Evolutionary conservation across 495 filamentous ascomycete genomes (phyloP).

Genomic region (Aspergillus steynii): DNA sequence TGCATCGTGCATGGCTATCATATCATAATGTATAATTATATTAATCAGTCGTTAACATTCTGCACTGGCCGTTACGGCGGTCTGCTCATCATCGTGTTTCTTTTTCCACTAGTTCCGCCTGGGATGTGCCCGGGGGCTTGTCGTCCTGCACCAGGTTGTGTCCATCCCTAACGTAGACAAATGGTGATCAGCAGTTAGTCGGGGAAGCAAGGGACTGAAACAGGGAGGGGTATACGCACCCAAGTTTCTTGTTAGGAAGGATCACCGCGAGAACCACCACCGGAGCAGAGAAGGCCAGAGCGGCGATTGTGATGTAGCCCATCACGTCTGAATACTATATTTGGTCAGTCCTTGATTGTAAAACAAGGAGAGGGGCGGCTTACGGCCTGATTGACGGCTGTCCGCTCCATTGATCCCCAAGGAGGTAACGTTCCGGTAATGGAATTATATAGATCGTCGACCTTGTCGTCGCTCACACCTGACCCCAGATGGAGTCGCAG

Average conservation of each 20-base stretch:
- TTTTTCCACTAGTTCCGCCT: neutral
- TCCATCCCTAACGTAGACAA: slow-evolving; percentile 18
- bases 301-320: slow-evolving; percentile 46
- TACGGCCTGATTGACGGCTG: slow-evolving; percentile 43
- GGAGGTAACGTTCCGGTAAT: slow-evolving; percentile 40
- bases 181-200: slow-evolving; percentile 13
- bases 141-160: slow-evolving; percentile 35
- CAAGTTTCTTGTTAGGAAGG: slow-evolving; percentile 44
- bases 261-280: slow-evolving; percentile 39
- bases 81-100: neutral
- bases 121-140: neutral
- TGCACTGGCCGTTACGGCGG: neutral
- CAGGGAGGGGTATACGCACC: slow-evolving; percentile 26
- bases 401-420: slow-evolving; percentile 43
- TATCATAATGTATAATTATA: slow-evolving; percentile 1
- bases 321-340: slow-evolving; percentile 46
- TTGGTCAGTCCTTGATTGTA: slow-evolving; percentile 13
- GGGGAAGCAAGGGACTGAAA: neutral
- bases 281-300: slow-evolving; percentile 37
- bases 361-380: slow-evolving; percentile 9
- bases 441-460: slow-evolving; percentile 42
- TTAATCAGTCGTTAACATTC: neutral
- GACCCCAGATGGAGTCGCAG: slow-evolving; percentile 33
- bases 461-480: slow-evolving; percentile 18
- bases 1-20: neutral